Evolutionary conservation across 805 yeast species (phyloP), one percentile per base, ranked within the genome.

Genomic region (Yarrowia sp.): DNA sequence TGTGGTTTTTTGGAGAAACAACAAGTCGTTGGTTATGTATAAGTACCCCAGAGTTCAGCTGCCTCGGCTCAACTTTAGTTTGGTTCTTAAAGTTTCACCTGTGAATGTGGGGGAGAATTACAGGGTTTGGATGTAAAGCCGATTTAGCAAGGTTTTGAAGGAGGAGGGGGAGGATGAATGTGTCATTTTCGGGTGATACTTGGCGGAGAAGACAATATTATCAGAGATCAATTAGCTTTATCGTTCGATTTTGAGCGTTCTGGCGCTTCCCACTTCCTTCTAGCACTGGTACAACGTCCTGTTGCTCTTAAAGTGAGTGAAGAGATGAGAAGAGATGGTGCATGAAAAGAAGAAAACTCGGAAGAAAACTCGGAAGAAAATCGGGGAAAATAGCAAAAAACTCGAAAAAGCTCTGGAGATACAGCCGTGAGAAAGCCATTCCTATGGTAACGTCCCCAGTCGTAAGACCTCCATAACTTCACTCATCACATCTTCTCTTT

Each of bases 51-150:
- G 63, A 24, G 43, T 65, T 38, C 40, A 42, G 40, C 50, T 55
- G 50, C 64, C 66, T 53, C 68, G 50, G 66, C 66, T 24, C 66
- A 66, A 49, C 50, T 52, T 36, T 20, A 24, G 30, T 24, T n/a
- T 6, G 33, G 30, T 34, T n/a, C 2, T 14, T 30, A 13, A 33
- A 24, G 63, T 55, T 55, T 40, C 12, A 24, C 30, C 9, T n/a
- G 63, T 55, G 63, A 55, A 55, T 58, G 64, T 58, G 64, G 64
- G 63, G 47, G 44, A 34, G 30, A n/a, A n/a, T n/a, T 0, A 19
- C 19, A 49, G 55, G 56, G 42, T 36, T 52, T 34, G 1, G 42
- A 36, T 34, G 40, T 55, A 40, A 39, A 40, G 38, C 61, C 61
- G 61, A 55, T 40, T 55, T n/a, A 24, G 47, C 43, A 55, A 40